Evolutionary conservation across 768 basidiomycete genomes (phyloP), one percentile per base, ranked within the genome.

Genomic region (Antrodiella citrinella): DNA sequence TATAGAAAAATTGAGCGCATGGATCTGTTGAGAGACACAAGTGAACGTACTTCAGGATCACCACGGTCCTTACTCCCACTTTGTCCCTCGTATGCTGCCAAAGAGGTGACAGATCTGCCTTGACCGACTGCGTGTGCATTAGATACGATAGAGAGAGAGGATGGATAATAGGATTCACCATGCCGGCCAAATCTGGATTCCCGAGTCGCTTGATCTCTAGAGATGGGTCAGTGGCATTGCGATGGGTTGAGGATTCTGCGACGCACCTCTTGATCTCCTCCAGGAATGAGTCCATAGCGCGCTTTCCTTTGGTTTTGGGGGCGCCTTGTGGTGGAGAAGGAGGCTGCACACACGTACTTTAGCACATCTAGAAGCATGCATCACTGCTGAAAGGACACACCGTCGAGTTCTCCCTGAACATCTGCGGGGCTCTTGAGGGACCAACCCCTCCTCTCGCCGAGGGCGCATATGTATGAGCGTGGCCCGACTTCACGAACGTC

Each of bases 281-380:
- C 46, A 99, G 72, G 64, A 98, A 99, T 1, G 84, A 68, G 66
- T 97, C 94, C 91, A 98, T 98, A 1, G 89, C 91, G 46, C 95
- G 81, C 64, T 91, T 96, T 2, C 96, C 96, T 64, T 91, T 96
- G 0, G 89, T 84, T 62, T 83, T 91, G 1, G 82, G 77, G 4
- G 65, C 70, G 51, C 60, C 62, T 20, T 72, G 58, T 0, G 78
- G 71, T 3, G 84, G 80, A 20, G 88, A 83, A n/a, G 78, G 76
- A 0, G 75, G 73, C 77, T 84, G 47, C 47, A 42, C 55, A 2
- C 7, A 45, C n/a, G n/a, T n/a, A 35, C 22, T 41, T 44, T 23
- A 19, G 35, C 45, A 47, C 39, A 56, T 38, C 52, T 38, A 43
- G 19, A 25, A 35, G 30, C 7, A 35, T 35, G n/a, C 13, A 47